Conservation (phyloP, 345 rosid species). For the Hypericum androsaemum region DNA sequence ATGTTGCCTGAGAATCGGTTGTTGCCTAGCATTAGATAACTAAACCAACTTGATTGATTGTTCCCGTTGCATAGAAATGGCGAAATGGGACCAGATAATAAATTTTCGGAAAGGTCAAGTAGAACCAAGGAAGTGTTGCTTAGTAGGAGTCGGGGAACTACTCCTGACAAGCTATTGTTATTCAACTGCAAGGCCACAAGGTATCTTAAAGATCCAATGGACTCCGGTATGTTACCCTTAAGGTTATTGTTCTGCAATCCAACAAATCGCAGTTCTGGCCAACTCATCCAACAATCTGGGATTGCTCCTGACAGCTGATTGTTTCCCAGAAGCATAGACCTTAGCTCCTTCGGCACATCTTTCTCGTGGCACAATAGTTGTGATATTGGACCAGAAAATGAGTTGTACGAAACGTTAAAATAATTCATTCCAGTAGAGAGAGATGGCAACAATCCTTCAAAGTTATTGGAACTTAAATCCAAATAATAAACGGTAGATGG, state of each 20-base stretch:
- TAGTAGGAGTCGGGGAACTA: too few relatives aligned
- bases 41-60: too few relatives aligned
- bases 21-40: slow-evolving; percentile 13
- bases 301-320: slow-evolving; percentile 18
- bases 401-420: slow-evolving; percentile 4
- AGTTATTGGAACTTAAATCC: slow-evolving; percentile 8
- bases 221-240: too few relatives aligned
- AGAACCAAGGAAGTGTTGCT: too few relatives aligned
- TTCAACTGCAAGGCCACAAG: too few relatives aligned
- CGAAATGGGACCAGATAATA: slow-evolving; percentile 34
- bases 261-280: too few relatives aligned
- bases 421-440: neutral
- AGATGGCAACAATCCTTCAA: slow-evolving; percentile 4
- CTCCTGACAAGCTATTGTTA: too few relatives aligned
- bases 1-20: slow-evolving; percentile 7
- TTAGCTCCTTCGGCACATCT: slow-evolving; percentile 32
- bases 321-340: slow-evolving; percentile 24
- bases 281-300: too few relatives aligned
- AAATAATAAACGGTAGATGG: neutral
- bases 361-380: slow-evolving; percentile 25
- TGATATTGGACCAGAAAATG: neutral
- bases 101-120: too few relatives aligned
- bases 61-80: slow-evolving; percentile 29
- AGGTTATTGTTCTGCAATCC: too few relatives aligned
- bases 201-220: too few relatives aligned